phyloP scores from a whole-genome alignment of 1,139 yeast species.

The Petasospora fabianii region DNA sequence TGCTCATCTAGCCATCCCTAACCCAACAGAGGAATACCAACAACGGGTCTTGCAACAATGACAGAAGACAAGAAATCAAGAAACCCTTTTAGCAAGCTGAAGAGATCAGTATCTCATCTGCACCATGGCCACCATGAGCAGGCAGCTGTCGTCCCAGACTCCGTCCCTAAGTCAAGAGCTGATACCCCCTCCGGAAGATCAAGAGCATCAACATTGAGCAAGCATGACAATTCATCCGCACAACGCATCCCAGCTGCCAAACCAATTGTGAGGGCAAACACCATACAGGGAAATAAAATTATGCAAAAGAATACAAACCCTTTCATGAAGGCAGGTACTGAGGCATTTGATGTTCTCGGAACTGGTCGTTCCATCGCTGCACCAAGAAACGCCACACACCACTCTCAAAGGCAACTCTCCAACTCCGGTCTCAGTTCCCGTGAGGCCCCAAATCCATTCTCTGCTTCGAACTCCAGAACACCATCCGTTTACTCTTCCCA shows the following conservation, averaged over 20 bases:
- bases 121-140: background rate
- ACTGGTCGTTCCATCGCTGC: constrained; percentile 5
- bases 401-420: constrained; percentile 17
- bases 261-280: constrained; percentile 6
- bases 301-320: background rate
- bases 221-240: background rate
- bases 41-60: constrained; percentile 3
- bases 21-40: background rate
- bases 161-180: background rate
- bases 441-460: constrained; percentile 27
- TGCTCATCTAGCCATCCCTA: too few relatives aligned
- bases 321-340: background rate
- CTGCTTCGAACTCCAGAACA: constrained; percentile 25
- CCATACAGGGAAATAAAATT: constrained; percentile 2
- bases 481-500: constrained; percentile 21
- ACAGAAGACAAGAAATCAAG: constrained; percentile 11
- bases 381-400: constrained; percentile 8
- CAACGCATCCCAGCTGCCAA: background rate
- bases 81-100: constrained; percentile 9
- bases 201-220: background rate
- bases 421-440: constrained; percentile 23
- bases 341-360: constrained; percentile 1
- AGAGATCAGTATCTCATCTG: constrained; percentile 7
- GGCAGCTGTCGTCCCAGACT: too few relatives aligned
- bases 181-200: background rate